A percentile compares a stretch with the other conserved stretches of the same genome.
phyloP scores from a whole-genome alignment of 78 protist species.

The Protostelium mycophagum region DNA sequence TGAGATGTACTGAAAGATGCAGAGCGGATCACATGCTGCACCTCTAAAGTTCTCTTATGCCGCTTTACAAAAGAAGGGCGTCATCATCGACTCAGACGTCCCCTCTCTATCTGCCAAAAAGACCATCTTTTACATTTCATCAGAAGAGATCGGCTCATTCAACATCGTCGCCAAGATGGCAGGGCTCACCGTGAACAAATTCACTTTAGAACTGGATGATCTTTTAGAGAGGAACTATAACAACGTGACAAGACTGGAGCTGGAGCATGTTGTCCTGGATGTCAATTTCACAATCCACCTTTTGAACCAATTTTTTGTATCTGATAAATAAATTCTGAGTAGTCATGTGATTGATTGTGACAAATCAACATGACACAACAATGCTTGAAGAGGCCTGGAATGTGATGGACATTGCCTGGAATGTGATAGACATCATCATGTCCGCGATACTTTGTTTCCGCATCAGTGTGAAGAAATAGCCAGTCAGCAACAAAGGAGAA shows the following conservation, averaged over 20 bases:
- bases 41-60: slow-evolving; percentile 38
- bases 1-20: background rate
- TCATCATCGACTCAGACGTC: slow-evolving; percentile 52
- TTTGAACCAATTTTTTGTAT: slow-evolving; percentile 55
- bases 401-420: no score
- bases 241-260: slow-evolving; percentile 20
- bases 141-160: slow-evolving; percentile 56
- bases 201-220: slow-evolving; percentile 34
- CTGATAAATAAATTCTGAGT: no score
- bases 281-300: slow-evolving; percentile 69
- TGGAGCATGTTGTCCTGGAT: slow-evolving; percentile 55
- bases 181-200: slow-evolving; percentile 26
- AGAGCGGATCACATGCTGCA: no score
- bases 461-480: no score
- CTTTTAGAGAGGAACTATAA: slow-evolving; percentile 42
- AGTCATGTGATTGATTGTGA: no score
- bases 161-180: slow-evolving; percentile 61
- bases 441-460: no score
- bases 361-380: no score
- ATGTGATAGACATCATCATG: no score
- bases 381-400: no score
- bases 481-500: no score
- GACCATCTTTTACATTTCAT: slow-evolving; percentile 29
- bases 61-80: slow-evolving; percentile 37
- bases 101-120: slow-evolving; percentile 35